Evolutionary conservation across 495 filamentous ascomycete genomes (phyloP).

Genomic region (Podospora pseudopauciseta): DNA sequence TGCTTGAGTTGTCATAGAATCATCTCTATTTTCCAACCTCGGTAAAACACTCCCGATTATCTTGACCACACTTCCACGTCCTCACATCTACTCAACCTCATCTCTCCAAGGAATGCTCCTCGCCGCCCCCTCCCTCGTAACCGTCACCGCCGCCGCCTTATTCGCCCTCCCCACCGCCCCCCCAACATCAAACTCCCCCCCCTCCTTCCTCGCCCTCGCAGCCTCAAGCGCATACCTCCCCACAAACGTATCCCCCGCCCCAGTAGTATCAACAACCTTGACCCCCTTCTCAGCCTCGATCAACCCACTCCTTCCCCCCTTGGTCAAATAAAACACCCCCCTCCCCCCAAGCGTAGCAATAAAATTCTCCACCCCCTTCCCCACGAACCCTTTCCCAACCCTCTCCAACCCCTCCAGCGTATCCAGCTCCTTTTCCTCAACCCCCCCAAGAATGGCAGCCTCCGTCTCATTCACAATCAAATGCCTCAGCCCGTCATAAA

Average conservation of each 20-base stretch:
- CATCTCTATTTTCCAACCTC: no score
- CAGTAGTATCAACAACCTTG: conserved; percentile 87
- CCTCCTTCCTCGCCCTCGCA: conserved; percentile 29
- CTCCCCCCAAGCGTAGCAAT: conserved; percentile 79
- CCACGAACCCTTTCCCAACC: conserved; percentile 58
- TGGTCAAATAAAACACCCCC: conserved; percentile 60
- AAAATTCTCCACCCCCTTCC: conserved; percentile 66
- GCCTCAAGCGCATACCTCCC: conserved; percentile 77
- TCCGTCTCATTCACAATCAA: conserved; percentile 91
- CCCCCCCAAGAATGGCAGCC: conserved; percentile 63
- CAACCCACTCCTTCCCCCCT: conserved; percentile 37
- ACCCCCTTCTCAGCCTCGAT: conserved; percentile 53
- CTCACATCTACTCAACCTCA: conserved; percentile 52
- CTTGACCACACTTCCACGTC: no score
- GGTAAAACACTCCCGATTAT: no score
- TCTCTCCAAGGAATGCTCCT: conserved; percentile 82
- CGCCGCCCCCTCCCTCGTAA: conserved; percentile 78
- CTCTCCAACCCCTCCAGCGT: conserved; percentile 39
- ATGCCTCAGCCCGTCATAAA: conserved; percentile 66
- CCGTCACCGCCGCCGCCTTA: conserved; percentile 68
- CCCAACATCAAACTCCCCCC: conserved; percentile 48
- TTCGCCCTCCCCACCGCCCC: conserved; percentile 66
- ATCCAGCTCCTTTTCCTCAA: conserved; percentile 47
- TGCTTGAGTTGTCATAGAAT: no score
- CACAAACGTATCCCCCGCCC: conserved; percentile 91